Evolutionary conservation across 208 protist species (phyloP).

Genomic region (Trichomonas vaginalis): DNA sequence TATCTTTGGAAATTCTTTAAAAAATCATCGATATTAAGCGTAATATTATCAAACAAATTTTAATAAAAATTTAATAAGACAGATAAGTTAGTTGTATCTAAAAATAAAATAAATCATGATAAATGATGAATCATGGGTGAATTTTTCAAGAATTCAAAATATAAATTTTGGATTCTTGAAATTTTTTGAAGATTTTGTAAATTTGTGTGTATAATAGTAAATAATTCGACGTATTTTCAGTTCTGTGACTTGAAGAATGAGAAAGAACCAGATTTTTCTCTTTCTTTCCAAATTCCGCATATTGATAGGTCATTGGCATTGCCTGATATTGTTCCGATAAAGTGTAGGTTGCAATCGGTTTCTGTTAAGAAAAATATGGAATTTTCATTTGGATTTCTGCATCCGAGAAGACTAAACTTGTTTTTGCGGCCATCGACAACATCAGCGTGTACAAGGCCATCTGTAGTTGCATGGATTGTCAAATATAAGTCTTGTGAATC

Average conservation of each 20-base stretch:
- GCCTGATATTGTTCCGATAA: background rate
- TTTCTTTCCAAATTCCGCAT: background rate
- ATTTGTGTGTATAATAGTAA: too few species aligned
- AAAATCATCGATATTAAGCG: too few species aligned
- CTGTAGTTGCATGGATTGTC: background rate
- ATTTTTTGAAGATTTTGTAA: too few species aligned
- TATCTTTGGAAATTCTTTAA: too few species aligned
- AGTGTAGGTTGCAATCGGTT: background rate
- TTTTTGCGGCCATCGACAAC: background rate
- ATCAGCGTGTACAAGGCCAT: background rate
- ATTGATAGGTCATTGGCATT: background rate
- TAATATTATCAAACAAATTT: too few species aligned
- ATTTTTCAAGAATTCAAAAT: too few species aligned
- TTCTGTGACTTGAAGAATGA: background rate
- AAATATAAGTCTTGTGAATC: background rate
- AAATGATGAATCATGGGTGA: too few species aligned
- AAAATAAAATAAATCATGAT: too few species aligned
- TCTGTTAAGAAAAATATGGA: background rate
- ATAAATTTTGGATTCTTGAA: too few species aligned
- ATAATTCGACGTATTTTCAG: too few species aligned
- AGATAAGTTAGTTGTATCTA: too few species aligned
- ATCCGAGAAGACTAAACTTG: background rate
- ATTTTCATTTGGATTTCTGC: background rate
- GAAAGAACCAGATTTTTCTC: background rate
- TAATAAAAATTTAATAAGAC: too few species aligned